These are phyloP conservation scores for Pseudocercospora fuligena DNA, from an alignment of 2,329 filamentous ascomycete species.

Conservation along the genomic window DNA sequence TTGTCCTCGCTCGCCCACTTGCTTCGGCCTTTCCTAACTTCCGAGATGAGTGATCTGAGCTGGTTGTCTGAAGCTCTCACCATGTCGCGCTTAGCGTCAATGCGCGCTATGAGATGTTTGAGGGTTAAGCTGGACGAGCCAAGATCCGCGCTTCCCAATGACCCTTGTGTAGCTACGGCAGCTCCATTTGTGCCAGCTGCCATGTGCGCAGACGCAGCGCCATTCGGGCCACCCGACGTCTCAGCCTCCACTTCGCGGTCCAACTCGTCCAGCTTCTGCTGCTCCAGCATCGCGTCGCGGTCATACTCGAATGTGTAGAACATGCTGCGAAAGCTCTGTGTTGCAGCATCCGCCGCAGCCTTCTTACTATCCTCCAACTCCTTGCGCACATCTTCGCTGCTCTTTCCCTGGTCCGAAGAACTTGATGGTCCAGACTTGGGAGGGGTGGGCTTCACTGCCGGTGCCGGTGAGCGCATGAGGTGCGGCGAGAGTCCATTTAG, in stretches of 20 bases:
- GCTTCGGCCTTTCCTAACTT: conserved; percentile 95
- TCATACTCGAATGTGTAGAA: conserved; percentile 97
- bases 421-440: conserved; percentile 60
- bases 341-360: conserved; percentile 86
- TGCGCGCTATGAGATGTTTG: conserved; percentile 94
- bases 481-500: conserved; percentile 66
- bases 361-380: conserved; percentile 90
- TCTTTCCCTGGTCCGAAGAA: conserved; percentile 63
- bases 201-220: conserved; percentile 58
- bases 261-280: conserved; percentile 94
- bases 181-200: conserved; percentile 53
- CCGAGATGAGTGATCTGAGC: conserved; percentile 88
- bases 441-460: conserved; percentile 63
- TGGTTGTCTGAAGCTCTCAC: conserved; percentile 93
- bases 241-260: conserved; percentile 96
- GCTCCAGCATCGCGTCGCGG: conserved; percentile 93
- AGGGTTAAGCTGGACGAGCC: conserved; percentile 94
- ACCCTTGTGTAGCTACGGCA: conserved; percentile 74
- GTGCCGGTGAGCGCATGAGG: conserved; percentile 70
- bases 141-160: conserved; percentile 89
- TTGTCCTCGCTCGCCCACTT: conserved; percentile 99
- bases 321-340: conserved; percentile 87
- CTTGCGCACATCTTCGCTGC: conserved; percentile 86
- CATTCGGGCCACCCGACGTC: conserved; percentile 68
- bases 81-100: conserved; percentile 88